These are phyloP conservation scores for Trichoderma afroharzianum DNA, from an alignment of 2,329 filamentous ascomycete species.

Conservation along the genomic window DNA sequence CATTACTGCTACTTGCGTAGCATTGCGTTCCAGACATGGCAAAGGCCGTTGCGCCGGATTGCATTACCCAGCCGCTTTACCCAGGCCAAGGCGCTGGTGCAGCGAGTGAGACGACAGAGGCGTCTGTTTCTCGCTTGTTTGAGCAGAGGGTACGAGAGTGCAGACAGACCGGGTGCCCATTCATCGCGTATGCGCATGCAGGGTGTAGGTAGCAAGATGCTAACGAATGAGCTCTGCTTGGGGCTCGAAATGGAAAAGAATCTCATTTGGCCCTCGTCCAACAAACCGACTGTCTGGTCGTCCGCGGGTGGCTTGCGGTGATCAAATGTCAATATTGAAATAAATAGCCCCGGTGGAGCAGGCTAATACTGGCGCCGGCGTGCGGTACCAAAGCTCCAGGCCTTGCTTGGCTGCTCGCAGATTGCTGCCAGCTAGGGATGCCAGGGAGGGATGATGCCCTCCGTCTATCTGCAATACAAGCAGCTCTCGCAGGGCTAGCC, in stretches of 20 bases:
- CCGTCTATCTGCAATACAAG: background rate
- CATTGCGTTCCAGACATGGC: conserved; percentile 11
- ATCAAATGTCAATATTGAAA: background rate
- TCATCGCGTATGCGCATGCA: background rate
- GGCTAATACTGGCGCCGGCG: background rate
- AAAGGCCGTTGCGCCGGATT: conserved; percentile 2
- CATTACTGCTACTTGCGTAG: background rate
- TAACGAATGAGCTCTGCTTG: background rate
- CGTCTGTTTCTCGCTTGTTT: conserved; percentile 4
- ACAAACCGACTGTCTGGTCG: background rate
- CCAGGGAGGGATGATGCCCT: background rate
- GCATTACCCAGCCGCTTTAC: background rate
- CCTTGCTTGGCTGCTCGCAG: background rate
- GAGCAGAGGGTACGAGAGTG: background rate
- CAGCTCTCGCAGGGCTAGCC: background rate
- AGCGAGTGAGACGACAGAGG: background rate
- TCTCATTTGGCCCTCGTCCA: background rate
- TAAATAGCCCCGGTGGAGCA: background rate
- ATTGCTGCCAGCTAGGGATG: background rate
- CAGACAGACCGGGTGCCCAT: background rate
- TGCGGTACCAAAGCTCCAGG: background rate
- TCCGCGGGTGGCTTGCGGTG: background rate
- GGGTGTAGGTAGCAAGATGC: background rate
- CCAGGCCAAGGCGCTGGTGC: conserved; percentile 7
- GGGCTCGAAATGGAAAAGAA: background rate